Evolutionary conservation across 106 monocot genomes (phyloP).

Genomic region (Dendrobium huoshanense): DNA sequence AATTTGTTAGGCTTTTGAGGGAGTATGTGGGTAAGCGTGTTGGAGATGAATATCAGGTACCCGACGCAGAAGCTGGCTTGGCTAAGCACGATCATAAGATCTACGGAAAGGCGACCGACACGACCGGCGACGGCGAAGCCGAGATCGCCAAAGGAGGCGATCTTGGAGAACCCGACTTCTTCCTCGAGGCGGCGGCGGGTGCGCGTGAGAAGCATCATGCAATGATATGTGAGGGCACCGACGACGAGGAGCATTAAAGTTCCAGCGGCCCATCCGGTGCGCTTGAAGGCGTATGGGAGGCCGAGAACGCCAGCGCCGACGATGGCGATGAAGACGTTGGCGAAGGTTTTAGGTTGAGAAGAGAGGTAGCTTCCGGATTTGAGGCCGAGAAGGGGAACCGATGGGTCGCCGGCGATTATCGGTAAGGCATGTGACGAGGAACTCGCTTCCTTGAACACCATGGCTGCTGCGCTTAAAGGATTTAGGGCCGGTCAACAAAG

Average conservation of each 20-base stretch:
- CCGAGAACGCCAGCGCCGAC: conserved; percentile 95
- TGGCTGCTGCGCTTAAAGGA: neutral
- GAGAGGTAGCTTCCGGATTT: conserved; percentile 29
- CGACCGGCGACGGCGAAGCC: conserved; percentile 40
- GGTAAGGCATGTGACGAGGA: conserved; percentile 16
- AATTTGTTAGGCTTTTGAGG: conserved; percentile 23
- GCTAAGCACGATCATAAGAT: conserved; percentile 48
- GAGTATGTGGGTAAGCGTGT: conserved; percentile 36
- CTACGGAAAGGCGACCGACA: conserved; percentile 38
- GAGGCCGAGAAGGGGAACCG: neutral
- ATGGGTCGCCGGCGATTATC: neutral
- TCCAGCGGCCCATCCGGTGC: conserved; percentile 77
- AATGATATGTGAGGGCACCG: conserved; percentile 63
- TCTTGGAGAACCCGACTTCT: conserved; percentile 24
- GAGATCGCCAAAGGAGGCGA: conserved; percentile 48
- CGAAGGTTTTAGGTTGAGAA: conserved; percentile 87
- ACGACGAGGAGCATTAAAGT: conserved; percentile 39
- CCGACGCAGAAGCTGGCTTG: conserved; percentile 55
- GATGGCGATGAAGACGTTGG: conserved; percentile 95
- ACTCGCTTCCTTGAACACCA: conserved; percentile 19
- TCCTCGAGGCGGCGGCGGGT: conserved; percentile 58
- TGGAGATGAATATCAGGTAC: conserved; percentile 51
- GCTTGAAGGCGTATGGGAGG: conserved; percentile 85
- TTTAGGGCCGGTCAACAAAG: neutral
- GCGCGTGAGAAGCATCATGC: conserved; percentile 82